Evolutionary conservation across 2,329 filamentous ascomycete species (phyloP).

Genomic region (Talaromyces funiculosus): DNA sequence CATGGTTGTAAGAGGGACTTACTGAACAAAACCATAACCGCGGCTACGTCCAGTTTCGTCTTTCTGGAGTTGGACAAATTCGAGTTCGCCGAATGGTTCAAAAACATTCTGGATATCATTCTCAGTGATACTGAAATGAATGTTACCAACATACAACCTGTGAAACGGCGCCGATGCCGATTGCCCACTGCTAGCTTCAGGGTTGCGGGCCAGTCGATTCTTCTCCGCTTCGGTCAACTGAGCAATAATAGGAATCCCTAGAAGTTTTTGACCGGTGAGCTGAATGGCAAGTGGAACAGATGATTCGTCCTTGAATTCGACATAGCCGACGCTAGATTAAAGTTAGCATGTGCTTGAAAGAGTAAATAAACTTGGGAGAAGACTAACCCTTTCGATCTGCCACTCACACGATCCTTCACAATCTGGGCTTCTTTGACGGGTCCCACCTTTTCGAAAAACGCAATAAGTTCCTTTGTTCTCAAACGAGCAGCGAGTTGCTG

Average conservation of each 20-base stretch:
- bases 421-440: slow-evolving; percentile 97
- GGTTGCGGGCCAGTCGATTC: slow-evolving; percentile 88
- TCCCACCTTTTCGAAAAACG: slow-evolving; percentile 93
- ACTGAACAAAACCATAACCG: slow-evolving; percentile 99
- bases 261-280: slow-evolving; percentile 95
- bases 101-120: slow-evolving; percentile 93
- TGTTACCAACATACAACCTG: slow-evolving; percentile 96
- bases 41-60: slow-evolving; percentile 86
- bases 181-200: slow-evolving; percentile 61
- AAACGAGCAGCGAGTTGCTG: slow-evolving; percentile 95
- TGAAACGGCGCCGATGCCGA: slow-evolving; percentile 90
- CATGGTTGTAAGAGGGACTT: slow-evolving; percentile 41
- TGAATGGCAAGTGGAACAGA: slow-evolving; percentile 89
- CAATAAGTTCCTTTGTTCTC: slow-evolving; percentile 83
- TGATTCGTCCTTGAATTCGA: slow-evolving; percentile 96
- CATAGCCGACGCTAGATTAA: slow-evolving; percentile 78
- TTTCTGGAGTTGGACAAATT: slow-evolving; percentile 96
- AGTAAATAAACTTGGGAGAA: slow-evolving; percentile 33
- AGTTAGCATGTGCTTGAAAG: slow-evolving; percentile 1
- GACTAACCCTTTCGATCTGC: slow-evolving; percentile 90
- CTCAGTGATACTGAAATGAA: slow-evolving; percentile 98
- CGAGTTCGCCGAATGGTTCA: slow-evolving; percentile 93
- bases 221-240: slow-evolving; percentile 99
- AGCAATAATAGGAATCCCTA: slow-evolving; percentile 97
- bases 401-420: slow-evolving; percentile 94